Evolutionary conservation across 768 basidiomycete species (phyloP), one percentile per base, ranked within the genome.

Genomic region (Phlebiopsis flavidoalba): DNA sequence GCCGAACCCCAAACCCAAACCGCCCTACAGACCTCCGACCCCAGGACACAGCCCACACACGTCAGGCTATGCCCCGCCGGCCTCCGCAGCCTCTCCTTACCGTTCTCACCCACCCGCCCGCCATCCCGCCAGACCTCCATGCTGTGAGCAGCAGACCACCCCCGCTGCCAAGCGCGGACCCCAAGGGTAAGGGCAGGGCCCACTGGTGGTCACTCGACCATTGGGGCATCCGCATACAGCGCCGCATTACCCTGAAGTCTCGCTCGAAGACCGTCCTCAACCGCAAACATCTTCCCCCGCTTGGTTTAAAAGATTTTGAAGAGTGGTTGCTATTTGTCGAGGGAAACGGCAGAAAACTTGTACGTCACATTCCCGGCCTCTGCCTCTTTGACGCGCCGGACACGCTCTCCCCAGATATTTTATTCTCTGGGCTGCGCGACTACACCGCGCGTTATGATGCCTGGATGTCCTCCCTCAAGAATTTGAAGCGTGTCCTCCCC

Each of bases 281-380:
- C 53, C 79, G 88, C 63, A 86, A 84, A 59, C 90, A 93, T 70
- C 79, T 93, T 0, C 91, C 91, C 0, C 91, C 91, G 7, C 80
- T 93, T 11, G 89, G 62, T 15, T 68, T 74, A 58, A 86, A 86
- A 86, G 73, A 74, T 57, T 69, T 67, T 49, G 74, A 88, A 75
- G 91, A 93, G 72, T 93, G 89, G 80, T 75, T 92, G 57, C 77
- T 93, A 47, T 91, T 89, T 72, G 88, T 89, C 57, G 91, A 93
- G 65, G 80, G 80, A 58, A n/a, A 79, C 80, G 51, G 84, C 88
- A 22, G 90, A 92, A 71, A 92, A 91, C 68, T 79, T 93, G 80
- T 87, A 64, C 71, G 83, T 74, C 6, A 11, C 17, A 24, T 17
- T 59, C 22, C 19, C 8, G 53, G n/a, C 8, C 50, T 33, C 36